Evolutionary conservation across 176 grass and related monocot species (phyloP).

Genomic region (Elymus sibiricus): DNA sequence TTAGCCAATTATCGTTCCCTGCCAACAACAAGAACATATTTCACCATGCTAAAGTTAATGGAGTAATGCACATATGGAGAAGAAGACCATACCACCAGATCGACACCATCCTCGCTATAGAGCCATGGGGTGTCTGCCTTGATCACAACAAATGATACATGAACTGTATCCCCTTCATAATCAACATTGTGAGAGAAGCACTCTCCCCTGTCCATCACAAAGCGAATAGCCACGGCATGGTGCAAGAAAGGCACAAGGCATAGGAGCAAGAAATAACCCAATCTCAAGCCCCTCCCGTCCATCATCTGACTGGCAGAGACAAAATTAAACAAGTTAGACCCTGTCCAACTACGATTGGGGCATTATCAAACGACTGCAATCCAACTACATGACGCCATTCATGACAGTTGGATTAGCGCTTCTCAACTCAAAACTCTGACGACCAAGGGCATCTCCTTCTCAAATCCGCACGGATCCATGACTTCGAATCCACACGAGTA

Average conservation of each 20-base stretch:
- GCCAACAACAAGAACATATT: background rate
- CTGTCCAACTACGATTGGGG: background rate
- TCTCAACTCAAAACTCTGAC: background rate
- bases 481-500: background rate
- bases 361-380: background rate
- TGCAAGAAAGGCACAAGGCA: slow-evolving; percentile 20
- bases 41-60: background rate
- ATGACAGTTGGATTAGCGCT: background rate
- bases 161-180: slow-evolving; percentile 82
- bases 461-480: background rate
- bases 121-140: slow-evolving; percentile 91
- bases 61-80: background rate
- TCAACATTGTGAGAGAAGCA: slow-evolving; percentile 86
- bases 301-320: slow-evolving; percentile 24
- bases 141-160: slow-evolving; percentile 88
- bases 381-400: background rate
- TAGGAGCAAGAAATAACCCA: slow-evolving; percentile 27
- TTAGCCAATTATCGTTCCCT: background rate
- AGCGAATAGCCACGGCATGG: slow-evolving; percentile 55
- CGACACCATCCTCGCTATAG: slow-evolving; percentile 76
- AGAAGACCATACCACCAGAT: slow-evolving; percentile 71
- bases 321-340: background rate
- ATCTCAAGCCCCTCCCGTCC: slow-evolving; percentile 34
- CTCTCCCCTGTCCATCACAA: slow-evolving; percentile 94
- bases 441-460: background rate